Conservation (phyloP, 805 yeast genomes). For the Maudiozyma bulderi region DNA sequence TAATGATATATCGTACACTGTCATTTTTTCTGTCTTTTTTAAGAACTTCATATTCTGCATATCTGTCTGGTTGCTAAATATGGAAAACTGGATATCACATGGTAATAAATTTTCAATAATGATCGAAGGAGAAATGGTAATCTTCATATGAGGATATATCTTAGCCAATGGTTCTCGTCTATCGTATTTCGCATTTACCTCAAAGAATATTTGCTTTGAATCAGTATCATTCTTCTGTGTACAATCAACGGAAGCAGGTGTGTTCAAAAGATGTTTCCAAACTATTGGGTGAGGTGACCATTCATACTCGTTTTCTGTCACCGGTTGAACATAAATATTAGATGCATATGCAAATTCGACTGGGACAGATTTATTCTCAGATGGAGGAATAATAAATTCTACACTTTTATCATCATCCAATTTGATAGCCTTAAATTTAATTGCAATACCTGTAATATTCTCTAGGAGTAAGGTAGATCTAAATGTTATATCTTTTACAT, state of each 20-base stretch:
- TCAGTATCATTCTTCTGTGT: conserved; percentile 31
- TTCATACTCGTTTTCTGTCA: conserved; percentile 41
- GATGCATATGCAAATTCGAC: conserved; percentile 56
- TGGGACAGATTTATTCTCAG: conserved; percentile 59
- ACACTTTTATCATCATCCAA: conserved; percentile 25
- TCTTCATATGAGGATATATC: conserved; percentile 75
- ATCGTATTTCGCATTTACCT: conserved; percentile 58
- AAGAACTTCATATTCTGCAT: conserved; percentile 59
- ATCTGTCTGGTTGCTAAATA: conserved; percentile 65
- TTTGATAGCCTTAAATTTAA: conserved; percentile 34
- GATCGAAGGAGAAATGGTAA: conserved; percentile 75
- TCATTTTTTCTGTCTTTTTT: conserved; percentile 54
- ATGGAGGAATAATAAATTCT: conserved; percentile 41
- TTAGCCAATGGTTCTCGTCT: conserved; percentile 58
- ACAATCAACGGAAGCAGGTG: conserved; percentile 54
- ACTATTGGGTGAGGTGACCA: conserved; percentile 58
- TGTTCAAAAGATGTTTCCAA: conserved; percentile 54
- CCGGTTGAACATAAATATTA: conserved; percentile 53
- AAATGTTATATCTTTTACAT: conserved; percentile 67
- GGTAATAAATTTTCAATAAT: conserved; percentile 81
- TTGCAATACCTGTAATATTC: conserved; percentile 55
- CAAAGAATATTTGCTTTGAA: conserved; percentile 50
- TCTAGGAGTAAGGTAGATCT: conserved; percentile 64
- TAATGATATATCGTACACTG: conserved; percentile 72
- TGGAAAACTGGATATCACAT: conserved; percentile 60